These are phyloP conservation scores for Neurospora sp. DNA, from an alignment of 495 filamentous ascomycete species.

Conservation along the genomic window DNA sequence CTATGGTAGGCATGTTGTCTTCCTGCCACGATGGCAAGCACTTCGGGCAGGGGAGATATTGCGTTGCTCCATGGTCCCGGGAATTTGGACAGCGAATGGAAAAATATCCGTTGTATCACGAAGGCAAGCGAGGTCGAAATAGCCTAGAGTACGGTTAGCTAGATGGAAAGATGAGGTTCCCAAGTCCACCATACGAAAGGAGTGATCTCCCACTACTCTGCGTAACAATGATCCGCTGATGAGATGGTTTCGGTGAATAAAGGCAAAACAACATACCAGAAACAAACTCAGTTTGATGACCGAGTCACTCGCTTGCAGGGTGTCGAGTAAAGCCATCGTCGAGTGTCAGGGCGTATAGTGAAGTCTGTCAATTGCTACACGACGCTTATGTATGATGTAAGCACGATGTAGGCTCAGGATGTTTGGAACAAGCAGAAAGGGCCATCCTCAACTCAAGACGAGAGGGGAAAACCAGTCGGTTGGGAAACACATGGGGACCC, in stretches of 20 bases:
- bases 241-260: neutral
- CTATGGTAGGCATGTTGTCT: slow-evolving; percentile 7
- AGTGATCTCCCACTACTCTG: neutral
- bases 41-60: slow-evolving; percentile 4
- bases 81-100: slow-evolving; percentile 8
- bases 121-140: neutral
- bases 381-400: neutral
- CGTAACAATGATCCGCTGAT: neutral
- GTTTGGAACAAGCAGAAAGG: neutral
- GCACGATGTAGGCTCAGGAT: neutral
- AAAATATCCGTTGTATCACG: slow-evolving; percentile 1
- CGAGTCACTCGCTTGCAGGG: neutral
- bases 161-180: neutral
- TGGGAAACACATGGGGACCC: neutral
- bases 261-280: neutral
- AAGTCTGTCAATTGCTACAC: neutral
- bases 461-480: neutral
- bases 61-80: slow-evolving; percentile 10
- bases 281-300: neutral
- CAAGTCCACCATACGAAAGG: neutral
- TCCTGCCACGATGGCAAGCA: slow-evolving; percentile 3
- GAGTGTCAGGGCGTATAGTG: neutral
- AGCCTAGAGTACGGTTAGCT: neutral
- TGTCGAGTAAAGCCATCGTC: neutral
- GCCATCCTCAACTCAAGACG: neutral